These are phyloP conservation scores for Histomonas meleagridis DNA, from an alignment of 208 protist species.

Conservation along the genomic window DNA sequence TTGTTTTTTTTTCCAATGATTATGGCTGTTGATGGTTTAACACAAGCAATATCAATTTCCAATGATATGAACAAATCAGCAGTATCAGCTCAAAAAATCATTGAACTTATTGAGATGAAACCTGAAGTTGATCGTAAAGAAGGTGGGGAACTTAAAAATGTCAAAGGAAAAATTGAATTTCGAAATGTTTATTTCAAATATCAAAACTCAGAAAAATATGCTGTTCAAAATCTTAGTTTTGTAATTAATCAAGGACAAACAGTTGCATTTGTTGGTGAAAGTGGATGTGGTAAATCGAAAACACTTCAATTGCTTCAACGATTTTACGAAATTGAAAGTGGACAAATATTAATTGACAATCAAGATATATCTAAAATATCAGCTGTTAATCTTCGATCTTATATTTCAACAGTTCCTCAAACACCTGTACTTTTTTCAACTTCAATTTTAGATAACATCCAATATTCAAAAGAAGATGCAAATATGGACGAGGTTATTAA, in stretches of 20 bases:
- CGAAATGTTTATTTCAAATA: background rate
- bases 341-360: constrained; percentile 9
- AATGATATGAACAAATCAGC: background rate
- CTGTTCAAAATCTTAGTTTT: background rate
- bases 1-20: background rate
- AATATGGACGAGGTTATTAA: constrained; percentile 44
- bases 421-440: constrained; percentile 54
- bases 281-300: constrained; percentile 25
- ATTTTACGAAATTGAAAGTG: background rate
- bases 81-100: background rate
- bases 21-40: background rate
- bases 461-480: constrained; percentile 41
- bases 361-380: background rate
- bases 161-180: constrained; percentile 34
- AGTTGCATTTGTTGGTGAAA: constrained; percentile 22
- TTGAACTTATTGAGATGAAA: background rate
- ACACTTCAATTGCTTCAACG: background rate
- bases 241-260: constrained; percentile 18
- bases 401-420: constrained; percentile 23
- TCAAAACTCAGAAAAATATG: background rate
- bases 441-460: constrained; percentile 51
- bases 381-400: background rate
- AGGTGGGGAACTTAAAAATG: background rate
- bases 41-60: background rate
- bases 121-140: background rate